Evolutionary conservation across 2,329 filamentous ascomycete species (phyloP), one percentile per base, ranked within the genome.

Genomic region (Raffaelea albimanens): DNA sequence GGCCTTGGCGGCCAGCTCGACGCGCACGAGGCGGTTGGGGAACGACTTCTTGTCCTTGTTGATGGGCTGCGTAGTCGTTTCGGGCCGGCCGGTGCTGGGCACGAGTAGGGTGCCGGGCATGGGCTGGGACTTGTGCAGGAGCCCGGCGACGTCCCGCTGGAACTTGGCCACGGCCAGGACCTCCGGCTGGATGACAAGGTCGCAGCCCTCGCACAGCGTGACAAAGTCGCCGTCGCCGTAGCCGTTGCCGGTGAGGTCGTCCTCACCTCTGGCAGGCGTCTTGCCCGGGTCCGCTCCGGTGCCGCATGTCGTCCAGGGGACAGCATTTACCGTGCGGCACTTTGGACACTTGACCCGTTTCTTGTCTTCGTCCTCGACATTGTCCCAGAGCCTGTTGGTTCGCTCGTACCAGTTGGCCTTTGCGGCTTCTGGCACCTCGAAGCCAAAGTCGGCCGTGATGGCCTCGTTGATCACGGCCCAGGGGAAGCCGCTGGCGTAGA

Each of bases 41-140:
- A 83, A 82, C 0, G 69, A 68, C 11, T 69, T 66, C 8, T 59
- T 50, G 42, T 56, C 55, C 13, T 18, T 16, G 18, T 13, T 11
- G 53, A 14, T 56, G 7, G 47, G 39, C 18, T 51, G 3, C 19
- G 10, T 36, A 29, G 66, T 54, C 2, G 53, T 44, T 25, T 67
- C 59, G 0, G 80, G 76, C 16, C 67, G 61, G 0, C 84, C 85
- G 0, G 57, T 68, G 1, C 63, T 60, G 0, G 71, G 59, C 9
- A 77, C 68, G 8, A 87, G 67, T 4, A 87, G 60, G 0, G 84
- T 88, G 1, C 85, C 84, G 0, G 82, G 80, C 69, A 90, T 78
- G 0, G 83, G 79, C 2, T 65, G 58, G 14, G 68, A 55, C 3
- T 69, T 55, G 3, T 61, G 50, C 3, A 78, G 55, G 0, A 87